A percentile compares a stretch with the other conserved stretches of the same genome.
Evolutionary conservation across 2,329 filamentous ascomycete genomes (phyloP).

Genomic region (Talaromyces sp.): DNA sequence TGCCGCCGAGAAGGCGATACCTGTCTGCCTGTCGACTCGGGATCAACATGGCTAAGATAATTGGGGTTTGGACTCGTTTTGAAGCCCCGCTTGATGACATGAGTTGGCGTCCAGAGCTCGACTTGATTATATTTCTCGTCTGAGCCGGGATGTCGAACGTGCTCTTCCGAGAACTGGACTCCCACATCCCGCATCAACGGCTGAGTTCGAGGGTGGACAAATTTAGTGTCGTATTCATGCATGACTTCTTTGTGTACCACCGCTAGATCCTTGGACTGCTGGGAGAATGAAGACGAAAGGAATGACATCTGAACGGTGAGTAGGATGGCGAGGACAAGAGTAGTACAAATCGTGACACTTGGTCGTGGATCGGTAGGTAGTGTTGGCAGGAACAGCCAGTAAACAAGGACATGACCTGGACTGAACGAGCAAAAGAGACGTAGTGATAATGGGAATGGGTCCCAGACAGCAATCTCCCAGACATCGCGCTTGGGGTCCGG

Average conservation of each 20-base stretch:
- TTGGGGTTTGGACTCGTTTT: slow-evolving; percentile 79
- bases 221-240: slow-evolving; percentile 94
- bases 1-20: slow-evolving; percentile 23
- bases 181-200: slow-evolving; percentile 74
- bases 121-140: slow-evolving; percentile 54
- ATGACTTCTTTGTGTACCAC: slow-evolving; percentile 89
- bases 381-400: slow-evolving; percentile 83
- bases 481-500: slow-evolving; percentile 75
- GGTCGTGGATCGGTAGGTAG: slow-evolving; percentile 72
- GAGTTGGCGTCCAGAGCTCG: slow-evolving; percentile 61
- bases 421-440: slow-evolving; percentile 88
- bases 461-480: slow-evolving; percentile 93
- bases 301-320: slow-evolving; percentile 75
- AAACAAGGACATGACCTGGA: slow-evolving; percentile 86
- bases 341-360: slow-evolving; percentile 81
- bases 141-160: slow-evolving; percentile 37
- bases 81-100: slow-evolving; percentile 71
- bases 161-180: slow-evolving; percentile 66
- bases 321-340: slow-evolving; percentile 71
- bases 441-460: slow-evolving; percentile 80
- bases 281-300: slow-evolving; percentile 71
- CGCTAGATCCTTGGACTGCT: slow-evolving; percentile 79
- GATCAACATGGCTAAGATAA: slow-evolving; percentile 70
- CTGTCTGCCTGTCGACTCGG: slow-evolving; percentile 53
- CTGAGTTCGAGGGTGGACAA: slow-evolving; percentile 85